Evolutionary conservation across 1,284 basidiomycete genomes (phyloP), one percentile per base, ranked within the genome.

Genomic region (Ceratobasidium sp.): DNA sequence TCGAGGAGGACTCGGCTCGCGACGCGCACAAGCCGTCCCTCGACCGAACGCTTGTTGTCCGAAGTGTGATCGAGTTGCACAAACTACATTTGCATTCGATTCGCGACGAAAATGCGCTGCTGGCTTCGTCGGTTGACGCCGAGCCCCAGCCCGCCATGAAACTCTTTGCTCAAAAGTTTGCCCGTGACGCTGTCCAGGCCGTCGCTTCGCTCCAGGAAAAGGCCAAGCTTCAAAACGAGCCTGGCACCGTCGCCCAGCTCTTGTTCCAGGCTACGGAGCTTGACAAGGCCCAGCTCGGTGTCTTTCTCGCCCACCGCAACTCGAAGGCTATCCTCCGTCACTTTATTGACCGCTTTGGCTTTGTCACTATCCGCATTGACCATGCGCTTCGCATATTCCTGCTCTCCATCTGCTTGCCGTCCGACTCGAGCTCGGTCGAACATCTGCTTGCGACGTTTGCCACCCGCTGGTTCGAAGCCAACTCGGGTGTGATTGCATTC

Each of bases 301-400:
- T 90, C 66, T 95, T 94, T 79, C 85, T 99, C 3, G 86, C 89
- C 0, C 85, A 86, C 75, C 85, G 88, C 75, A 83, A 87, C 40
- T 90, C 92, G 71, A 89, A 90, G 76, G 81, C 85, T 33, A 87
- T 95, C 30, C 82, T 98, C 69, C 90, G 89, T 76, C 87, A 90
- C 8, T 99, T 92, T 80, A 84, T 98, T 67, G 92, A 94, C 77
- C 87, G 87, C 72, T 97, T 98, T 81, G 88, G 92, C 18, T 92
- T 97, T 77, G 82, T 85, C 0, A 90, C 92, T 1, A 83, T 97
- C 53, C 85, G 92, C 74, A 88, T 98, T 75, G 95, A 98, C 81
- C 89, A 90, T 73, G 94, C 95, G 3, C 83, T 99, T 71, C 88
- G 97, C 48, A 86, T 91, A 61, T 95, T 98, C 82, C 81, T 98